Conservation (phyloP, 2,329 filamentous ascomycete genomes). For the Trichoderma oligosporum region DNA sequence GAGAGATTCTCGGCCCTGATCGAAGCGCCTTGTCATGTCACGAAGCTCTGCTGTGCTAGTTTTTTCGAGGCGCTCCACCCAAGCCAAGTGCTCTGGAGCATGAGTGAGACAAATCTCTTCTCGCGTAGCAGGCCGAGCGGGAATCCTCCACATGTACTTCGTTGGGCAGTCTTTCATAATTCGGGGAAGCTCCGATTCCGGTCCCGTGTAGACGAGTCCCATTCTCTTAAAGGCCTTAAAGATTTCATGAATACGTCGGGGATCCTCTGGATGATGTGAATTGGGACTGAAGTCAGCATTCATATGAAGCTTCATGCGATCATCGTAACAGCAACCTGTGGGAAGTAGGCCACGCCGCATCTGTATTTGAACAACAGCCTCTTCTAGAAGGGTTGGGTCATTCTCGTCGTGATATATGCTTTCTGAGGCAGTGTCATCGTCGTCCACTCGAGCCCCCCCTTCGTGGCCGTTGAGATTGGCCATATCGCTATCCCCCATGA, state of each 20-base stretch:
- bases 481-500: slow-evolving; percentile 40
- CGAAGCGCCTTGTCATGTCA: slow-evolving; percentile 57
- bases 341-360: slow-evolving; percentile 53
- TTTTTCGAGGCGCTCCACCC: slow-evolving; percentile 60
- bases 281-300: slow-evolving; percentile 71
- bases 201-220: slow-evolving; percentile 67
- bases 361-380: slow-evolving; percentile 38
- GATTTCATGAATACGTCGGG: slow-evolving; percentile 85
- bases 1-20: slow-evolving; percentile 67
- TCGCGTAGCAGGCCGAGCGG: slow-evolving; percentile 69
- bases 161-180: slow-evolving; percentile 53
- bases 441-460: slow-evolving; percentile 20
- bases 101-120: slow-evolving; percentile 82
- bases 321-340: slow-evolving; percentile 84
- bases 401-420: slow-evolving; percentile 36
- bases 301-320: slow-evolving; percentile 91
- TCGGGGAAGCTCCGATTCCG: slow-evolving; percentile 50
- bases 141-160: slow-evolving; percentile 70
- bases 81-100: slow-evolving; percentile 69
- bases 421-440: slow-evolving; percentile 34
- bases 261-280: slow-evolving; percentile 91
- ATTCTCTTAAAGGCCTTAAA: slow-evolving; percentile 82
- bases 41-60: slow-evolving; percentile 63
- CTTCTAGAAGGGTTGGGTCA: slow-evolving; percentile 36
- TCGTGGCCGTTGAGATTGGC: slow-evolving; percentile 26